These are phyloP conservation scores for Macrophomina pseudophaseolina DNA, from an alignment of 2,329 filamentous ascomycete genomes.

Conservation along the genomic window DNA sequence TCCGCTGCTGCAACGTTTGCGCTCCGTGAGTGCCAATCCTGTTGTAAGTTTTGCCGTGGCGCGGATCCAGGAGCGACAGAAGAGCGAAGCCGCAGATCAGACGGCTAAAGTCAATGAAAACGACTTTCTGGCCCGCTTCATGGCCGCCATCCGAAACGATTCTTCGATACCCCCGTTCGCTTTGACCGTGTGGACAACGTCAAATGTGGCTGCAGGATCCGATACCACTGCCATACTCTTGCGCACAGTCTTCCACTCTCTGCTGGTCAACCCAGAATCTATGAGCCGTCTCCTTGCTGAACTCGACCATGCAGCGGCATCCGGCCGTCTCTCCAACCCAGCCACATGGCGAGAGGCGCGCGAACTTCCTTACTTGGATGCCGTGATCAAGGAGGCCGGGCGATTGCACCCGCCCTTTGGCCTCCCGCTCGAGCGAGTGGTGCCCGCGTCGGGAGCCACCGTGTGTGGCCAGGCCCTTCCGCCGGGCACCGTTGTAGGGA, in stretches of 20 bases:
- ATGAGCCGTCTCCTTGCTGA: constrained; percentile 32
- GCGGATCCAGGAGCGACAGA: not conserved
- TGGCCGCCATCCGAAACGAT: constrained; percentile 8
- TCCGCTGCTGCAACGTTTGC: not conserved
- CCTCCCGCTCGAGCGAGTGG: constrained; percentile 57
- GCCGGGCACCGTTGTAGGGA: constrained; percentile 14
- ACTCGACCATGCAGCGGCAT: constrained; percentile 32
- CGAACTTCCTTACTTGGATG: constrained; percentile 51
- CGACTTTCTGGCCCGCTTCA: constrained; percentile 11
- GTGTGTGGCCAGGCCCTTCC: constrained; percentile 14
- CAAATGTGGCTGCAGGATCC: constrained; percentile 36
- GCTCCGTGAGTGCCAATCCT: not conserved
- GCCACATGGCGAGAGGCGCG: constrained; percentile 27
- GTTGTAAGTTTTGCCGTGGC: not conserved
- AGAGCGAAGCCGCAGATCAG: not conserved
- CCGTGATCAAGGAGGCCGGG: constrained; percentile 58
- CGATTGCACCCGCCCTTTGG: constrained; percentile 57
- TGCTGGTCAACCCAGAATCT: constrained; percentile 37
- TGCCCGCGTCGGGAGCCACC: constrained; percentile 48
- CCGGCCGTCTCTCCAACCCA: constrained; percentile 40
- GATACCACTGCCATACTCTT: constrained; percentile 46
- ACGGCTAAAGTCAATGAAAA: not conserved
- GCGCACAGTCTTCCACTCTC: constrained; percentile 45
- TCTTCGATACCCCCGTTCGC: not conserved
- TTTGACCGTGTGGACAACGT: not conserved